Evolutionary conservation across 2,329 filamentous ascomycete genomes (phyloP), one percentile per base, ranked within the genome.

Genomic region (Kalmusia sp.): DNA sequence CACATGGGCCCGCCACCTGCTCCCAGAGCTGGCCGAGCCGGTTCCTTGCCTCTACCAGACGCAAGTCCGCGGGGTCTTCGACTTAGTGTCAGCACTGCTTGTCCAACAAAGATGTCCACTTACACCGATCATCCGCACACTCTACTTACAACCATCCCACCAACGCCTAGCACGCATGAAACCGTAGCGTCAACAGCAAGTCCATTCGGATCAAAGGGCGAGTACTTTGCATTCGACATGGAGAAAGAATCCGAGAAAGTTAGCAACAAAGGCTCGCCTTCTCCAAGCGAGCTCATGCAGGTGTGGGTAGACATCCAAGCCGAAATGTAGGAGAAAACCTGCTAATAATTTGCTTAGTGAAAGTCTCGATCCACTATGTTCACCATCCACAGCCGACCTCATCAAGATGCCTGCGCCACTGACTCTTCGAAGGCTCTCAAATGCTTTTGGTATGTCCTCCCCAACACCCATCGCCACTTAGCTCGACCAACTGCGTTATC

Each of bases 101-200:
- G 69, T 52, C 76, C 76, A 1, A 78, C 72, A 1, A 71, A 65
- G 35, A 71, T 78, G 67, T 68, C 75, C 2, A 67, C 49, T 24
- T 63, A 67, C 40, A 54, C 64, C 15, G 66, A 68, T 8, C 61
- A 67, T 54, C 65, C 61, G 7, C 60, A 64, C 24, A 74, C 73
- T 2, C 61, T 69, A 28, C 54, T 79, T 40, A 65, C 66, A 8
- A 71, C 72, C 0, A 77, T 79, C 25, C 75, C 76, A n/a, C 75
- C 72, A 3, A 79, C 75, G 5, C 75, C 76, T n/a, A 70, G 63
- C 17, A 67, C 30, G 7, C 57, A 65, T 4, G 68, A 70, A 6
- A 52, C 56, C 6, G 48, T 61, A 14, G 51, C 56, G 11, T 43
- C 51, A 12, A 55, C 59, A 6, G 57, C 68, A 19, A 73, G 74